Evolutionary conservation across 1,139 yeast genomes (phyloP).

Genomic region (Taphrina populina): DNA sequence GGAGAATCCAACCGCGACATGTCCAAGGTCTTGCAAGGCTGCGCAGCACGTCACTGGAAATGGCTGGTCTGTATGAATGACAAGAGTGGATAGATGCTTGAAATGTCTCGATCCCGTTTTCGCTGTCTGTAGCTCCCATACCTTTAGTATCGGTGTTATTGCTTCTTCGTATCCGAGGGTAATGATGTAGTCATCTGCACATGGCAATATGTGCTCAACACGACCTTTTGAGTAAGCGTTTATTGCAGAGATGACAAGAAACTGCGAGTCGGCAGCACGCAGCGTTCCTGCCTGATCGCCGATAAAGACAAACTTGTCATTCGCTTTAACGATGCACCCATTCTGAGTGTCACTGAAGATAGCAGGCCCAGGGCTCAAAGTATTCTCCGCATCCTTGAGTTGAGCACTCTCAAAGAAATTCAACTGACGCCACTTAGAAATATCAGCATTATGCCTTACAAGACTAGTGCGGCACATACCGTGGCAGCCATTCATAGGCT

Average conservation of each 20-base stretch:
- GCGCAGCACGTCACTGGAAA: slow-evolving; percentile 25
- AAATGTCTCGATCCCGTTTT: background rate
- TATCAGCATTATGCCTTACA: background rate
- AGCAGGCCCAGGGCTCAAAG: slow-evolving; percentile 55
- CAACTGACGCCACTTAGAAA: slow-evolving; percentile 71
- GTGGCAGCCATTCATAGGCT: slow-evolving; percentile 13
- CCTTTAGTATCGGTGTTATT: slow-evolving; percentile 21
- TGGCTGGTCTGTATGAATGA: slow-evolving; percentile 15
- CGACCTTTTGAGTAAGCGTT: slow-evolving; percentile 60
- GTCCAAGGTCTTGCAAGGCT: slow-evolving; percentile 38
- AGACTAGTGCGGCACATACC: too few species aligned
- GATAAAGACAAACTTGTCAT: slow-evolving; percentile 56
- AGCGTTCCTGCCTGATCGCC: slow-evolving; percentile 60
- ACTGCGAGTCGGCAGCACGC: slow-evolving; percentile 57
- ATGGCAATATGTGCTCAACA: slow-evolving; percentile 55
- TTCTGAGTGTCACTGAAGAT: slow-evolving; percentile 52
- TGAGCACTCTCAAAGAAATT: slow-evolving; percentile 84
- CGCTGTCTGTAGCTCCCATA: slow-evolving; percentile 8
- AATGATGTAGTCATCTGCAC: slow-evolving; percentile 4
- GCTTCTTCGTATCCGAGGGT: slow-evolving; percentile 21
- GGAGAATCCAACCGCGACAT: slow-evolving; percentile 79
- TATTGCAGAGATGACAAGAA: slow-evolving; percentile 54
- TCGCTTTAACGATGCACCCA: slow-evolving; percentile 42
- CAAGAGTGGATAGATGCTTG: slow-evolving; percentile 3
- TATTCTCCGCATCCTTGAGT: slow-evolving; percentile 48